These are phyloP conservation scores for Fraxinus pennsylvanica DNA, from an alignment of 257 asterid species.

Conservation along the genomic window DNA sequence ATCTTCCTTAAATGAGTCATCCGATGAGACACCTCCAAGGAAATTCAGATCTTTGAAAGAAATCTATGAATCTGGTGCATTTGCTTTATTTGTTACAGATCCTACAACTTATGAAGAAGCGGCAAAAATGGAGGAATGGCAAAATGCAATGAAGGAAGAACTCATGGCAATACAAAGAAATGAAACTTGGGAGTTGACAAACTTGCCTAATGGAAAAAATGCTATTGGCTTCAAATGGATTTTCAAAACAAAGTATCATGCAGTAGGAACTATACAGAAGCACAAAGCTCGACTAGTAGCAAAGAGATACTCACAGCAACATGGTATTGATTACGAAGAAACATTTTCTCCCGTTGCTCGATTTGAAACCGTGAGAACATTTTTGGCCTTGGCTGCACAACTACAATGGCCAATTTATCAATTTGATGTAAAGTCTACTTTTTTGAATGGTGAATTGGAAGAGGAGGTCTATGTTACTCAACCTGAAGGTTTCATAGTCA, in stretches of 20 bases:
- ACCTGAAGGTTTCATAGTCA: neutral
- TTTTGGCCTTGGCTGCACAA: neutral
- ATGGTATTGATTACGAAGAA: neutral
- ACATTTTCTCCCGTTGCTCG: slow-evolving; percentile 1
- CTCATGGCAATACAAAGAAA: neutral
- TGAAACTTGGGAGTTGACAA: neutral
- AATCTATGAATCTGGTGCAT: neutral
- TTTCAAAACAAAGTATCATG: neutral
- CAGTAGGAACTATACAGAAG: neutral
- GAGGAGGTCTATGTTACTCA: neutral
- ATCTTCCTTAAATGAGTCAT: neutral
- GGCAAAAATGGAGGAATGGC: neutral
- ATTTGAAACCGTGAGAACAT: neutral
- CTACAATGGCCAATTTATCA: neutral
- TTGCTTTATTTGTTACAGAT: neutral
- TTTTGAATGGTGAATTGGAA: neutral
- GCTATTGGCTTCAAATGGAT: neutral
- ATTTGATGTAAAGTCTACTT: neutral
- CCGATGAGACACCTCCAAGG: neutral
- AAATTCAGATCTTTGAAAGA: neutral
- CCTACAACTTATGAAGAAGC: neutral
- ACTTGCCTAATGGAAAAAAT: neutral
- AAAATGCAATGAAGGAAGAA: neutral
- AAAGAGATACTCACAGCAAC: too few relatives aligned
- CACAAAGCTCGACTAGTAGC: too few relatives aligned